A percentile compares a stretch with the other conserved stretches of the same genome.
These are phyloP conservation scores for Clarireedia monteithiana DNA, from an alignment of 2,329 filamentous ascomycete genomes.

Conservation along the genomic window DNA sequence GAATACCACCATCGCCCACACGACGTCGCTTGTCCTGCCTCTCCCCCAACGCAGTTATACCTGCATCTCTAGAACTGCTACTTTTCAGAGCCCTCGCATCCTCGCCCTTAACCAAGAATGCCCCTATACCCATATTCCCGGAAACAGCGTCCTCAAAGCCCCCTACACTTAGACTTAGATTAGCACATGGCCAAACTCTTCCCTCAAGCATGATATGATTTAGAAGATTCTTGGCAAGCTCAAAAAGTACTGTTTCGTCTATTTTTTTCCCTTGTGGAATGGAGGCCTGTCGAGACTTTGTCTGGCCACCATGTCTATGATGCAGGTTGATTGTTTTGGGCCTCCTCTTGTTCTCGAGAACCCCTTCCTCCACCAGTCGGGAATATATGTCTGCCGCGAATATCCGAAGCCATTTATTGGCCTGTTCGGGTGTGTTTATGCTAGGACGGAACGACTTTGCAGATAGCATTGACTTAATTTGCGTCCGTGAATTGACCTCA, in stretches of 20 bases:
- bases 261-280: slow-evolving; percentile 71
- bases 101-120: slow-evolving; percentile 73
- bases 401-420: slow-evolving; percentile 77
- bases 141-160: slow-evolving; percentile 84
- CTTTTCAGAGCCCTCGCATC: slow-evolving; percentile 48
- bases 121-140: slow-evolving; percentile 78
- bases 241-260: slow-evolving; percentile 64
- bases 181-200: slow-evolving; percentile 81
- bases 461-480: slow-evolving; percentile 96
- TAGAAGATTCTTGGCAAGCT: slow-evolving; percentile 68
- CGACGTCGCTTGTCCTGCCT: slow-evolving; percentile 28
- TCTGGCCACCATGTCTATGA: slow-evolving; percentile 66
- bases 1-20: slow-evolving; percentile 22
- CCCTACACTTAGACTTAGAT: slow-evolving; percentile 80
- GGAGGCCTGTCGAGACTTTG: slow-evolving; percentile 63
- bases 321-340: slow-evolving; percentile 83
- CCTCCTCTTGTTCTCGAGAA: slow-evolving; percentile 76
- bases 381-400: slow-evolving; percentile 89
- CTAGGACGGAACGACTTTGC: slow-evolving; percentile 89
- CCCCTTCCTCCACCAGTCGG: slow-evolving; percentile 82
- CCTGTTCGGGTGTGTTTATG: slow-evolving; percentile 73
- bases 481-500: slow-evolving; percentile 83
- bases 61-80: slow-evolving; percentile 17
- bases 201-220: slow-evolving; percentile 72
- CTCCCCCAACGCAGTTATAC: slow-evolving; percentile 12